Base-by-base conservation (phyloP, 345 rosid genomes). In the Gossypioides kirkii region DNA sequence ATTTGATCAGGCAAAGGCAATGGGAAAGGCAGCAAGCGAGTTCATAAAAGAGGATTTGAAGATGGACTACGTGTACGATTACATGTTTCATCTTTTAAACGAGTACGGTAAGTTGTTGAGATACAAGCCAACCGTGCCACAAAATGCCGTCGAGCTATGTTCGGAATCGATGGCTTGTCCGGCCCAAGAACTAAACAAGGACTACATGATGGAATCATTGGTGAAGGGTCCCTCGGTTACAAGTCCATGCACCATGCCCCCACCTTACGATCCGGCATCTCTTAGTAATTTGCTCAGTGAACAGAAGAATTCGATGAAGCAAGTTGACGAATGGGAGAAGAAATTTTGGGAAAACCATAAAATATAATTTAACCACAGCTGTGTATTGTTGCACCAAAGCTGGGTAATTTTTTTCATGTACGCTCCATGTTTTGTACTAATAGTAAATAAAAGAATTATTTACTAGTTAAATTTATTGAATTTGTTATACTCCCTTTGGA, bases 51-150 rank as follows among this genome's bases (percentile, higher is more conserved):
- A 85, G 66, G 87, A 87, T 2, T 74, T 89, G 85, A 86, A 81
- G 81, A 84, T 89, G 82, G 92, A 90, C 43, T 80, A 77, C 2
- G 93, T 89, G 16, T 90, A 91, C 61, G 90, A 91, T 64, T 91
- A 91, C 86, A 88, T 91, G 93, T 86, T 82, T 74, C 97, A 90
- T 84, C 89, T 90, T 14, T 70, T 90, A 77, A 89, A 67, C 8
- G 87, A 84, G 77, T 92, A 90, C 45, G 78, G 93, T 0, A 89
- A 85, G 82, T 87, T 90, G 16, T 76, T 92, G 79, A 82, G 54
- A 70, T 88, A 77, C 75, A 85, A 85, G 77, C 92, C 97, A 0
- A 77, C 69, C n/a, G 43, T 87, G 47, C 87, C 95, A 0, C 26
- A 6, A 12, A 71, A 78, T 10, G 96, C 92, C 0, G 32, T 56